Evolutionary conservation across 2,329 filamentous ascomycete genomes (phyloP).

Genomic region (Cordyceps farinosa): DNA sequence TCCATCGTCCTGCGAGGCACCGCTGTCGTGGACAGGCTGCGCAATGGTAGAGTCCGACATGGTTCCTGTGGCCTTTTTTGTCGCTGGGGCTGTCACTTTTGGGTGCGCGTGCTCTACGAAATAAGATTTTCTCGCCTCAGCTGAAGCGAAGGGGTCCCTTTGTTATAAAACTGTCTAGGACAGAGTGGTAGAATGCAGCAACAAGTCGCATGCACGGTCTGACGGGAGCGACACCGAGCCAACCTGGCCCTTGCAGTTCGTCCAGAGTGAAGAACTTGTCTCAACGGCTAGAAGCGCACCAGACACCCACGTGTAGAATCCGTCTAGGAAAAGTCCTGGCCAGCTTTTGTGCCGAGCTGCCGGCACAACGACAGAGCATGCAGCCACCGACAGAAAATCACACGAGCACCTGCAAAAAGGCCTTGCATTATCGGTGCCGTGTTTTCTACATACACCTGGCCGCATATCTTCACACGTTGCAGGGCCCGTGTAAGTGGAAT

Average conservation of each 20-base stretch:
- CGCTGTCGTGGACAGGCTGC: not conserved
- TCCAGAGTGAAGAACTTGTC: not conserved
- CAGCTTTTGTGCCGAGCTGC: not conserved
- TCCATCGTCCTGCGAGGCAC: not conserved
- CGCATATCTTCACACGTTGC: not conserved
- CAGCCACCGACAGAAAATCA: not conserved
- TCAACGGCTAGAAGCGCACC: not conserved
- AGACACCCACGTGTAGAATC: not conserved
- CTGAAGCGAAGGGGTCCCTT: not conserved
- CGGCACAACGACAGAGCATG: not conserved
- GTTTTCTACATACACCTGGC: not conserved
- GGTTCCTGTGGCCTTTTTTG: not conserved
- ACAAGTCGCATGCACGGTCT: conserved; percentile 4
- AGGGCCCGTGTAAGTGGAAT: not conserved
- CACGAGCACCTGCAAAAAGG: not conserved
- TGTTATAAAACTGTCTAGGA: not conserved
- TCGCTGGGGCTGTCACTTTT: not conserved
- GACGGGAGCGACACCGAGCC: not conserved
- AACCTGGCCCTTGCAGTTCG: no score
- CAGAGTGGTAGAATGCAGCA: not conserved
- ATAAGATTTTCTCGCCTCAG: not conserved
- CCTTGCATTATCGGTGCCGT: not conserved
- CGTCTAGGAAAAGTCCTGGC: no score
- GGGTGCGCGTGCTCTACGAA: not conserved
- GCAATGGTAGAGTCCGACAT: not conserved